phyloP scores from a whole-genome alignment of 257 asterid genomes.

The Petunia axillaris region DNA sequence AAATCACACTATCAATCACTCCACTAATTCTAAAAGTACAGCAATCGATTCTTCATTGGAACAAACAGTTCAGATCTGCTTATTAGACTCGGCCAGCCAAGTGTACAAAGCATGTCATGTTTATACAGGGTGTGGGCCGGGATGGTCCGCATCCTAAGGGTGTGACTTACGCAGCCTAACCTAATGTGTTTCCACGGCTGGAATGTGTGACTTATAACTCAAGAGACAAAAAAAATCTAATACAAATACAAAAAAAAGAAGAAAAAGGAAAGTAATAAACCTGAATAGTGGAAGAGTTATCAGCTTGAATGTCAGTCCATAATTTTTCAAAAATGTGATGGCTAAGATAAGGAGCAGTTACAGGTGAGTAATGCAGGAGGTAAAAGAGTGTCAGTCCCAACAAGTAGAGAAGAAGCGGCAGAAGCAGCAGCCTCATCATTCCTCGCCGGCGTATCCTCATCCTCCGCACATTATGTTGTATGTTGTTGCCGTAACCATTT shows the following conservation, averaged over 20 bases:
- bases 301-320: constrained; percentile 71
- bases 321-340: constrained; percentile 58
- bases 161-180: too few relatives aligned
- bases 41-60: too few relatives aligned
- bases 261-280: constrained; percentile 27
- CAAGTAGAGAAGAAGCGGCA: constrained; percentile 46
- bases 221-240: not conserved
- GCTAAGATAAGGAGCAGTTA: constrained; percentile 73
- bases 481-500: not conserved
- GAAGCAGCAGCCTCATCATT: constrained; percentile 22
- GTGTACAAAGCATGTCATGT: too few relatives aligned
- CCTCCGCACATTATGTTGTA: not conserved
- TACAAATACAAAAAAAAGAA: not conserved
- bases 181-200: too few relatives aligned
- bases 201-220: too few relatives aligned
- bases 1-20: not conserved
- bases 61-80: too few relatives aligned
- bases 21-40: not conserved
- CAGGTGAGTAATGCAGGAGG: constrained; percentile 55
- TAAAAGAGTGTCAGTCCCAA: constrained; percentile 63
- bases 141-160: too few relatives aligned
- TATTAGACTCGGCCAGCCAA: too few relatives aligned
- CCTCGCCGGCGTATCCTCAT: constrained; percentile 33
- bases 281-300: constrained; percentile 65
- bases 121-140: too few relatives aligned